phyloP scores from a whole-genome alignment of 2,329 filamentous ascomycete genomes.

The Parascedosporium putredinis region DNA sequence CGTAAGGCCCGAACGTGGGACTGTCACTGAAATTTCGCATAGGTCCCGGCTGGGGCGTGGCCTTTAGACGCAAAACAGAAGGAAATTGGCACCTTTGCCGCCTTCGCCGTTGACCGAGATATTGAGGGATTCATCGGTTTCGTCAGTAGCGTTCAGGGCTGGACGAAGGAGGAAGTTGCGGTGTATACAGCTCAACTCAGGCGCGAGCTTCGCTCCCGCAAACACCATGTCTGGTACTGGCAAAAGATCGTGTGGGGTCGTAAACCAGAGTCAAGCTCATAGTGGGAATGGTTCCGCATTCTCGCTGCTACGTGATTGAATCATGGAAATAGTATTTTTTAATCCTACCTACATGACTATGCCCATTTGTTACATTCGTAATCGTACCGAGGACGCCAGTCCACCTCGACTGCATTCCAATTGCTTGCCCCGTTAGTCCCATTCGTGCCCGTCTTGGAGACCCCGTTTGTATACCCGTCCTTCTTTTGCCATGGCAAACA shows the following conservation, averaged over 20 bases:
- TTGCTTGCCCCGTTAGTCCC: neutral
- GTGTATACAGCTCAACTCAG: slow-evolving; percentile 22
- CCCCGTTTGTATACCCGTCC: neutral
- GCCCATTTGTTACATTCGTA: neutral
- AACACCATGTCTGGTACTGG: slow-evolving; percentile 18
- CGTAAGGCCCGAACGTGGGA: too few species aligned
- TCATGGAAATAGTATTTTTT: too few species aligned
- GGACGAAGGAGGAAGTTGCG: slow-evolving; percentile 17
- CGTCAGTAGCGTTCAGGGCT: slow-evolving; percentile 8
- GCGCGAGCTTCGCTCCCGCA: slow-evolving; percentile 19
- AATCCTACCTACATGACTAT: too few species aligned
- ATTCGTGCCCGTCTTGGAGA: neutral
- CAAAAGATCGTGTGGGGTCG: slow-evolving; percentile 8
- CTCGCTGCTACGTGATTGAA: too few species aligned
- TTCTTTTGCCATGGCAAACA: slow-evolving; percentile 27
- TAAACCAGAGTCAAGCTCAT: too few species aligned
- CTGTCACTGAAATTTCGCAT: too few species aligned
- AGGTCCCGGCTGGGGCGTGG: slow-evolving; percentile 31
- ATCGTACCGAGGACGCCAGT: neutral
- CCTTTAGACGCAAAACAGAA: slow-evolving; percentile 33
- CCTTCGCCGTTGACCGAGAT: slow-evolving; percentile 22
- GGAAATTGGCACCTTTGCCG: slow-evolving; percentile 30
- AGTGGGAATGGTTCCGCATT: too few species aligned
- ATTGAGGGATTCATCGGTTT: slow-evolving; percentile 8
- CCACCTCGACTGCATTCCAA: neutral